Conservation (phyloP, 2,329 filamentous ascomycete genomes). For the Aspergillus quadrilineatus region DNA sequence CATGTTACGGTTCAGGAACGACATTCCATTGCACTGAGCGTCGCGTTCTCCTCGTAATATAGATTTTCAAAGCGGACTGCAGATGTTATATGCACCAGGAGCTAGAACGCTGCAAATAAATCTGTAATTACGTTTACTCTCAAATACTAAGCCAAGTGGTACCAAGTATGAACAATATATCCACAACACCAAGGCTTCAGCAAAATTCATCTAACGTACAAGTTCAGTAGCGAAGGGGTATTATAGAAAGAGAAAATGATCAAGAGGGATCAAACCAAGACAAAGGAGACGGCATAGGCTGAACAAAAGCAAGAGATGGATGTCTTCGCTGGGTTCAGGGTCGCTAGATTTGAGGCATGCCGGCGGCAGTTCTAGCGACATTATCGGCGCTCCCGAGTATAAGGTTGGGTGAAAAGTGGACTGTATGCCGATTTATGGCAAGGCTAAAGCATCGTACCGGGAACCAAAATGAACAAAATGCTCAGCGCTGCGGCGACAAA, state of each 20-base stretch:
- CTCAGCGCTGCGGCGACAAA: constrained; percentile 79
- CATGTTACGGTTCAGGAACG: neutral
- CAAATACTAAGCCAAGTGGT: constrained; percentile 12
- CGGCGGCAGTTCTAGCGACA: neutral
- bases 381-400: neutral
- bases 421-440: neutral
- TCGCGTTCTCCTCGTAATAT: neutral
- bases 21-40: neutral
- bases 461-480: constrained; percentile 90
- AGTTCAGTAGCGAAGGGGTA: constrained; percentile 34
- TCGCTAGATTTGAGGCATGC: neutral
- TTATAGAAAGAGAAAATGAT: constrained; percentile 24
- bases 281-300: neutral
- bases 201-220: constrained; percentile 31
- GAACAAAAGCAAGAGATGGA: constrained; percentile 3
- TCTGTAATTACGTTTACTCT: constrained; percentile 10
- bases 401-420: neutral
- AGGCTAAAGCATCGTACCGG: constrained; percentile 60
- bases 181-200: constrained; percentile 26
- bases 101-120: neutral
- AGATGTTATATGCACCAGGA: neutral
- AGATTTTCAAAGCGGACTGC: neutral
- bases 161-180: constrained; percentile 12
- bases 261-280: constrained; percentile 21
- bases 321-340: neutral